A percentile compares a stretch with the other conserved stretches of the same genome.
Evolutionary conservation across 306 rosid genomes (phyloP).

Genomic region (Trifolium repens): DNA sequence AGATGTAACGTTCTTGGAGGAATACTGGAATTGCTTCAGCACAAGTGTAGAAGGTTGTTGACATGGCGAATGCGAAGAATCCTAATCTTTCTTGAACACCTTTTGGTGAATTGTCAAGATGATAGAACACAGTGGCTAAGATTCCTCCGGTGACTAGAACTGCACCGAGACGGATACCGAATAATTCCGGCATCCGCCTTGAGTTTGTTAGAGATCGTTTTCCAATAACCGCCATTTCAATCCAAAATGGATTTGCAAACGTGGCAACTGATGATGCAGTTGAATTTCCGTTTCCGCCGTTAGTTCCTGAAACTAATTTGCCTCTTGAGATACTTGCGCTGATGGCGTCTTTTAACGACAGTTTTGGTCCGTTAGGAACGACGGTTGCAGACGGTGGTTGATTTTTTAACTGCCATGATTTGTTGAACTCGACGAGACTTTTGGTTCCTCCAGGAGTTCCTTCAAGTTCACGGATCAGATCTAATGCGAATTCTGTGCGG

Average conservation of each 20-base stretch:
- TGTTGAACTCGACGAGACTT: constrained; percentile 75
- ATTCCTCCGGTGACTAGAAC: constrained; percentile 72
- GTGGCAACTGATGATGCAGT: constrained; percentile 49
- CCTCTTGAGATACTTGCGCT: constrained; percentile 78
- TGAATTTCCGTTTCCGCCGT: constrained; percentile 37
- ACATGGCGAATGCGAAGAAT: constrained; percentile 92
- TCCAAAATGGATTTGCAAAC: constrained; percentile 83
- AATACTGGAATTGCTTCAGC: constrained; percentile 88
- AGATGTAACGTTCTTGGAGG: constrained; percentile 95
- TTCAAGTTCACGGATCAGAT: constrained; percentile 79
- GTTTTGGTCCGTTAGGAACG: constrained; percentile 4
- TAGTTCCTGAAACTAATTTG: constrained; percentile 76
- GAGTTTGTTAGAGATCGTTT: constrained; percentile 75
- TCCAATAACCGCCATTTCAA: constrained; percentile 66
- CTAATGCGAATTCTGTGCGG: constrained; percentile 81
- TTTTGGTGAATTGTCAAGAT: constrained; percentile 73
- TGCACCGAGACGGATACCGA: constrained; percentile 83
- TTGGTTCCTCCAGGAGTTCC: constrained; percentile 66
- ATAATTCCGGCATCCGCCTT: constrained; percentile 73
- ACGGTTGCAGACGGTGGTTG: neutral
- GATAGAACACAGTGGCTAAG: constrained; percentile 76
- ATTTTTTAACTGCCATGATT: constrained; percentile 60
- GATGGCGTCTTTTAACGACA: constrained; percentile 76
- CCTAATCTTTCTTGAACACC: constrained; percentile 82
- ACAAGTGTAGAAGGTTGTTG: constrained; percentile 90